Percentiles rank a stretch among this genome's conserved stretches.
Evolutionary conservation across 2,329 filamentous ascomycete genomes (phyloP).

Genomic region (Chaetomium globosum): DNA sequence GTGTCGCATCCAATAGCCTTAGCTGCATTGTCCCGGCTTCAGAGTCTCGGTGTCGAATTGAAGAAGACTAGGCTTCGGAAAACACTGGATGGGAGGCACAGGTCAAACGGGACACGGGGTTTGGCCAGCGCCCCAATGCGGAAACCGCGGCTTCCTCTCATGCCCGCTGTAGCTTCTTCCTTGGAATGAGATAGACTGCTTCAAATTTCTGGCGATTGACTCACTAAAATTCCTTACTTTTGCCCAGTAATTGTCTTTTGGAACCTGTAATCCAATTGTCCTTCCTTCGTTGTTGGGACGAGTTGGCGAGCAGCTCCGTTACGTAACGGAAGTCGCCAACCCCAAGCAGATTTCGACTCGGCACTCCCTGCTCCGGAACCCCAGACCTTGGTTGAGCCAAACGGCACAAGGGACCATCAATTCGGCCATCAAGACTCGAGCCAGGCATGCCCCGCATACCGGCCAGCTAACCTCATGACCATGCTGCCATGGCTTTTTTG

Average conservation of each 20-base stretch:
- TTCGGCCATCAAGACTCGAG: background rate
- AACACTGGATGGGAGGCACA: background rate
- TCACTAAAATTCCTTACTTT: background rate
- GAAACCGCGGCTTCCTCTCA: background rate
- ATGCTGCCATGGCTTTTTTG: background rate
- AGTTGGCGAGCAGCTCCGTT: conserved; percentile 3
- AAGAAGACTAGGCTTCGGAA: background rate
- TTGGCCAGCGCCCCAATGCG: background rate
- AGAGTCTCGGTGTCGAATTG: conserved; percentile 9
- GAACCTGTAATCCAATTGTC: background rate
- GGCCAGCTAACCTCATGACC: background rate
- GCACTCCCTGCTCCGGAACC: conserved; percentile 14
- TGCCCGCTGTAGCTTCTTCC: background rate
- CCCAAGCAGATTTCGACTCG: conserved; percentile 7
- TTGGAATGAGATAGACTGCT: background rate
- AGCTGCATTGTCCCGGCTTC: conserved; percentile 15
- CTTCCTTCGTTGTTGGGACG: background rate
- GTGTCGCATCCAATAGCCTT: conserved; percentile 18
- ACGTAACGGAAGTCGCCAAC: conserved; percentile 4
- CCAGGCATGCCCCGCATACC: conserved; percentile 16
- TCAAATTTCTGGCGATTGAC: background rate
- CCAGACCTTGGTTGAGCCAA: conserved; percentile 12
- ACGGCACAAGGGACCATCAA: background rate
- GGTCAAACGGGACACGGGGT: background rate
- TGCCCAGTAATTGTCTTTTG: background rate